Evolutionary conservation across 139 green algal species (phyloP), one percentile per base, ranked within the genome.

Genomic region (Coccomyxa sp.): DNA sequence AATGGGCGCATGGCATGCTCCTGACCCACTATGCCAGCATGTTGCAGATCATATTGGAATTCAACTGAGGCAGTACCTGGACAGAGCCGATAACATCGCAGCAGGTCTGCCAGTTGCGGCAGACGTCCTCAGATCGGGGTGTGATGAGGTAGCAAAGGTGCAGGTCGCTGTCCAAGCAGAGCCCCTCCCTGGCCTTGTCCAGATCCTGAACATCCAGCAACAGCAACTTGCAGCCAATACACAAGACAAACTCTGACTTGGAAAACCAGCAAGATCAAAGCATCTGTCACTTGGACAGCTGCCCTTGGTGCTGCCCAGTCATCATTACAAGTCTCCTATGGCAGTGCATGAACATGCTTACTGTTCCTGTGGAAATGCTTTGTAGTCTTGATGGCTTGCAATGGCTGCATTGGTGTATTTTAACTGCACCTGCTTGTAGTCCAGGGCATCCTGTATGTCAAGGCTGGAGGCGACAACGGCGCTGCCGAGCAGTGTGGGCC

Each of bases 121-220:
- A 31, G 13, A 96, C 58, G 15, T 92, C 85, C 68, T 93, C 84
- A 16, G 83, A 89, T 0, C 92, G 59, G 23, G 93, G 93, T 17
- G 94, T 95, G 68, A 96, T 88, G 32, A 98, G 88, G 88, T 91
- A 98, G 23, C 91, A 94, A 38, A 97, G 89, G 88, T 98, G 95
- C 71, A 98, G 90, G 85, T 98, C 95, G 12, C 90, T 93, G 58
- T 89, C 82, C 87, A 97, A 81, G 77, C 94, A 90, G 81, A 97
- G 89, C 0, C 76, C 81, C 79, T 90, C 45, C 10, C 88, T 80
- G 1, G 94, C 93, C 1, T 77, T 83, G 28, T 84, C 83, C 66
- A 98, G 84, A 83, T 98, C 95, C 80, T 92, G 91, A 7, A 3
- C 38, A 51, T 51, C 38, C 38, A 51, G 3, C 38, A 51, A 3